A percentile compares a stretch with the other conserved stretches of the same genome.
These are phyloP conservation scores for Blastocystis sp. DNA, from an alignment of 352 stramenopile genomes.

Conservation along the genomic window DNA sequence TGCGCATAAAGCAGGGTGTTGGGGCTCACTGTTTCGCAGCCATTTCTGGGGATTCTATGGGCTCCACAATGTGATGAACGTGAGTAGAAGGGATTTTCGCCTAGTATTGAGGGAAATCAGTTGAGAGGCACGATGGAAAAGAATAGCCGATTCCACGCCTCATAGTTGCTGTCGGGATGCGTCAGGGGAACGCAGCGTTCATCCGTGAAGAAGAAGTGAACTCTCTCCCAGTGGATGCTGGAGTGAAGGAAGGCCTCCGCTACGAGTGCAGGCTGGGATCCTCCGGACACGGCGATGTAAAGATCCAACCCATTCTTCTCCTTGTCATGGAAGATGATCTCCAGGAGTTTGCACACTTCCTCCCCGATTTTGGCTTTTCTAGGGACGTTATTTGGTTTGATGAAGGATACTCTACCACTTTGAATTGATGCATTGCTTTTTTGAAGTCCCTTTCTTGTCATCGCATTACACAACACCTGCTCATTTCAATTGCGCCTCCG, in stretches of 20 bases:
- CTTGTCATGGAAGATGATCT: slow-evolving; percentile 12
- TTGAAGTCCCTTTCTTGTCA: no score
- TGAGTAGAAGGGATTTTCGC: no score
- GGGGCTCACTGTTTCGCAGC: neutral
- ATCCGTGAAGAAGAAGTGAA: slow-evolving; percentile 94
- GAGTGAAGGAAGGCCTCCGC: slow-evolving; percentile 49
- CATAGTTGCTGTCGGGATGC: slow-evolving; percentile 90
- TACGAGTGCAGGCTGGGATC: slow-evolving; percentile 79
- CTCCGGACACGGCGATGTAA: slow-evolving; percentile 79
- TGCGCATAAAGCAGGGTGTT: slow-evolving; percentile 71
- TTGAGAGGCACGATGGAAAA: slow-evolving; percentile 77
- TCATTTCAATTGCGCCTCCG: no score
- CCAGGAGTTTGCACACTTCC: neutral
- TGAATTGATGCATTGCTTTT: no score
- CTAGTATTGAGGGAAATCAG: no score
- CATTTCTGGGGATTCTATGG: no score
- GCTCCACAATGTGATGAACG: no score
- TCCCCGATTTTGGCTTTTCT: slow-evolving; percentile 18
- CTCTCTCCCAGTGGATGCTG: slow-evolving; percentile 86
- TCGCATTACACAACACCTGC: no score
- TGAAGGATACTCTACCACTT: no score
- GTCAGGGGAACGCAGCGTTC: slow-evolving; percentile 89
- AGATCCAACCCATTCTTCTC: slow-evolving; percentile 69
- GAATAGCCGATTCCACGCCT: slow-evolving; percentile 83
- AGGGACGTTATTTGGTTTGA: no score